Evolutionary conservation across 352 stramenopile genomes (phyloP).

Genomic region (Thalassiosira livingstoniorum): DNA sequence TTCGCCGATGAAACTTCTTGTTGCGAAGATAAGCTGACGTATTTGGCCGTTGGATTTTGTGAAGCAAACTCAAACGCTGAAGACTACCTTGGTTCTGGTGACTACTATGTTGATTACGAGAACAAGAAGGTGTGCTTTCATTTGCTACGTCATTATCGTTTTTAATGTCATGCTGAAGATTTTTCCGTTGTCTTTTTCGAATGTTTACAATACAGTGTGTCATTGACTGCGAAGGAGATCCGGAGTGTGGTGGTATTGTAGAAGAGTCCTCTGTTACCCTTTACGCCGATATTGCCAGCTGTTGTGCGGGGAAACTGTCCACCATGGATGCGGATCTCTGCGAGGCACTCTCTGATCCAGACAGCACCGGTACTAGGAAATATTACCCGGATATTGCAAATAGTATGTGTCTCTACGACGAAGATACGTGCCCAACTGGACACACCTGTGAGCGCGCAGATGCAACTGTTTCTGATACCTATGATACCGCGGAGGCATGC

Average conservation of each 20-base stretch:
- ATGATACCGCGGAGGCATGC: conserved; percentile 10
- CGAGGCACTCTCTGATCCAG: background rate
- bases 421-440: background rate
- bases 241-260: background rate
- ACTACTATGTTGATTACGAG: conserved; percentile 4
- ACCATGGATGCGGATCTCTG: background rate
- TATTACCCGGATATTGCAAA: background rate
- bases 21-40: background rate
- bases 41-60: background rate
- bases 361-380: background rate
- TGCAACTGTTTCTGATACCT: background rate
- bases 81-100: background rate
- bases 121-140: too few species aligned
- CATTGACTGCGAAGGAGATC: background rate
- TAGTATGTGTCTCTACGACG: background rate
- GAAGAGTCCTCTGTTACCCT: background rate
- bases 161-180: too few species aligned
- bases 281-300: background rate
- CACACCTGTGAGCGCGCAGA: background rate
- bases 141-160: too few species aligned
- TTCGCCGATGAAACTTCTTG: background rate
- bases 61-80: background rate
- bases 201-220: too few species aligned
- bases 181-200: too few species aligned
- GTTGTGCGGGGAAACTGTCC: background rate